Conservation (phyloP, 1,139 yeast genomes). For the Yamadazyma buinensis region DNA sequence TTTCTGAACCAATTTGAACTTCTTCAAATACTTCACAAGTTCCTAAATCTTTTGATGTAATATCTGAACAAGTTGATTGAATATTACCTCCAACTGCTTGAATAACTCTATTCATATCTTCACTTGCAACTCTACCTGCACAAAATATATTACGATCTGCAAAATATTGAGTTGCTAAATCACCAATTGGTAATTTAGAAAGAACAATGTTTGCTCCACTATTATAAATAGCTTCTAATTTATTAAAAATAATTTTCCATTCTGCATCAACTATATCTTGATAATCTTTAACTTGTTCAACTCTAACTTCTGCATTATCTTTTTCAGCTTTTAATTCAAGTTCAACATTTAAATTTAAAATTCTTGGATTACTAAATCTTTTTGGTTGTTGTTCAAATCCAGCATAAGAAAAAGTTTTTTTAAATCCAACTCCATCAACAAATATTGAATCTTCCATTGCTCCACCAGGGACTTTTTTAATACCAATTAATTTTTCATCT, state of each 20-base stretch:
- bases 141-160: constrained; percentile 96
- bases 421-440: constrained; percentile 93
- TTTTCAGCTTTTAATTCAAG: constrained; percentile 96
- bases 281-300: constrained; percentile 88
- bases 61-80: constrained; percentile 86
- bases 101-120: constrained; percentile 89
- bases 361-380: constrained; percentile 71
- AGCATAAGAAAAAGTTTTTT: constrained; percentile 94
- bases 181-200: constrained; percentile 96
- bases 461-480: constrained; percentile 95
- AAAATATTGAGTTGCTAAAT: constrained; percentile 94
- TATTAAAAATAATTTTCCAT: constrained; percentile 89
- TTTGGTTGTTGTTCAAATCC: constrained; percentile 99
- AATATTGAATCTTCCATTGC: constrained; percentile 90
- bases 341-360: constrained; percentile 84
- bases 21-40: constrained; percentile 87
- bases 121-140: constrained; percentile 90
- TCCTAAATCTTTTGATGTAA: constrained; percentile 67
- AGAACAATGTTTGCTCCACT: constrained; percentile 92
- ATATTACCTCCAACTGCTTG: constrained; percentile 92
- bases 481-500: constrained; percentile 88
- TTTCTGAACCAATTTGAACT: constrained; percentile 90
- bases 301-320: constrained; percentile 99
- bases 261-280: constrained; percentile 98
- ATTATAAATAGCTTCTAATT: constrained; percentile 74